Evolutionary conservation across 23 red algal species (phyloP).

Genomic region (Gracilaria domingensis): DNA sequence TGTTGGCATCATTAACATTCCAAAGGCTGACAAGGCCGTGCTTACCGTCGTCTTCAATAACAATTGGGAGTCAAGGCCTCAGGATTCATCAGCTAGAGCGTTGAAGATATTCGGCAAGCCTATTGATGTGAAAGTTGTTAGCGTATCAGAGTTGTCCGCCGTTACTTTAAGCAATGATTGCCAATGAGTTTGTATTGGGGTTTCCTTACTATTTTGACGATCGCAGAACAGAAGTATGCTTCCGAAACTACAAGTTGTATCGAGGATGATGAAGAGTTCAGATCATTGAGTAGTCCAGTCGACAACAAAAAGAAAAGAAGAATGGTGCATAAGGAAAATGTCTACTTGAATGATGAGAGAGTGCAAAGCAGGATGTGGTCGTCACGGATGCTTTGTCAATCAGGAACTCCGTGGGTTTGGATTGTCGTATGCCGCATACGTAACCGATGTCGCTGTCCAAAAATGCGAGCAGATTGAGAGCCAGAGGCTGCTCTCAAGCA

Average conservation of each 20-base stretch:
- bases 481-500: not conserved
- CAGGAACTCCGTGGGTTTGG: not conserved
- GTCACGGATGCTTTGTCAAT: not conserved
- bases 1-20: conserved; percentile 18
- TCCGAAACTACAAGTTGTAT: not conserved
- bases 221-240: not conserved
- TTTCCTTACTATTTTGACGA: not conserved
- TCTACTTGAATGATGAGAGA: not conserved
- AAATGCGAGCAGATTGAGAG: not conserved
- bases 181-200: not conserved
- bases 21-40: not conserved
- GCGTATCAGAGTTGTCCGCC: conserved; percentile 20
- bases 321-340: no score
- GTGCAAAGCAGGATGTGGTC: not conserved
- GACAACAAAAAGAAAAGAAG: not conserved
- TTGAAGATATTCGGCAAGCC: conserved; percentile 26
- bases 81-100: not conserved
- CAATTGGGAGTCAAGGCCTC: conserved; percentile 16
- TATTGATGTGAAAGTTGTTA: conserved; percentile 10
- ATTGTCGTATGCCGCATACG: not conserved
- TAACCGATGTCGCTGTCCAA: not conserved
- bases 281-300: not conserved
- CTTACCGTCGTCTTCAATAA: conserved; percentile 29
- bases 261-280: not conserved
- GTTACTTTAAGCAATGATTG: not conserved